phyloP scores from a whole-genome alignment of 2,329 filamentous ascomycete genomes.

The Aureobasidium pullulans region DNA sequence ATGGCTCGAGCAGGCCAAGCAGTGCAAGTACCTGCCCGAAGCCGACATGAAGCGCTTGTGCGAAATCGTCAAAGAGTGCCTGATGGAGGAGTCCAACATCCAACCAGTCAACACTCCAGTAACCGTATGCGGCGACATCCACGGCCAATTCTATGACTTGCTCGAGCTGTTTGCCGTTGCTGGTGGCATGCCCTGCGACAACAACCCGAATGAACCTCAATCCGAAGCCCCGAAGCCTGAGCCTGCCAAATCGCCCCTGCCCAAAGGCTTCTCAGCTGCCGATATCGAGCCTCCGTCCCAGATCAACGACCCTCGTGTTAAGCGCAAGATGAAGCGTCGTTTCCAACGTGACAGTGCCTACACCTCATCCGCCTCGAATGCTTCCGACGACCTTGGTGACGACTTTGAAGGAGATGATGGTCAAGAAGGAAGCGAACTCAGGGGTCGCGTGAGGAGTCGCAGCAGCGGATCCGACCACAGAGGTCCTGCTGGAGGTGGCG shows the following conservation, averaged over 20 bases:
- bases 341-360: constrained; percentile 47
- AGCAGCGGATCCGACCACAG: constrained; percentile 23
- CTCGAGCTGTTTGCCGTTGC: constrained; percentile 95
- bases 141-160: constrained; percentile 97
- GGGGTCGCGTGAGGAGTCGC: constrained; percentile 31
- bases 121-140: constrained; percentile 95
- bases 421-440: constrained; percentile 25
- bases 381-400: constrained; percentile 33
- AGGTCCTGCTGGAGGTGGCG: constrained; percentile 17
- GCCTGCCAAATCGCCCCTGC: constrained; percentile 9
- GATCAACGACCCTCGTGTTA: constrained; percentile 80
- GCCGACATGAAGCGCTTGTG: constrained; percentile 97
- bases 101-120: constrained; percentile 96
- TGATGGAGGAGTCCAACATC: constrained; percentile 99
- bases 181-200: constrained; percentile 87
- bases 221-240: constrained; percentile 9
- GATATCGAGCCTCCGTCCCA: constrained; percentile 86
- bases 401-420: constrained; percentile 34
- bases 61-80: constrained; percentile 95
- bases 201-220: constrained; percentile 4
- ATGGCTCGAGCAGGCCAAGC: constrained; percentile 93
- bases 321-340: constrained; percentile 67
- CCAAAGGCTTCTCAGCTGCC: constrained; percentile 75
- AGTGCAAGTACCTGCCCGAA: constrained; percentile 95
- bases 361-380: constrained; percentile 43